Evolutionary conservation across 2,329 filamentous ascomycete genomes (phyloP).

Genomic region (Cercospora zeae-maydis): DNA sequence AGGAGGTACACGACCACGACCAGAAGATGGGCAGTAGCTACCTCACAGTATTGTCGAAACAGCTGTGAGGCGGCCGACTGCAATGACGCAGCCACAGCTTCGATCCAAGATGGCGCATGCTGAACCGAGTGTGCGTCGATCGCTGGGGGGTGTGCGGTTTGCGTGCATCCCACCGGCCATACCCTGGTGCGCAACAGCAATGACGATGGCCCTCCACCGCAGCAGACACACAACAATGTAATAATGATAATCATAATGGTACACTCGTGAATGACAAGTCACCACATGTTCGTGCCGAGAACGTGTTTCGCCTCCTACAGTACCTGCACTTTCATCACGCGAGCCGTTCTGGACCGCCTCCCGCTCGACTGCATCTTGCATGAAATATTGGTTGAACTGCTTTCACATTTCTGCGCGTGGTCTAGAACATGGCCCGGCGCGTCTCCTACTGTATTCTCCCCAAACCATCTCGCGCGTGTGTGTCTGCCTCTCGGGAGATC

Average conservation of each 20-base stretch:
- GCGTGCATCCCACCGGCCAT: background rate
- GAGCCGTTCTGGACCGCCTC: background rate
- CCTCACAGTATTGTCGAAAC: too few relatives aligned
- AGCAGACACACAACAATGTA: too few relatives aligned
- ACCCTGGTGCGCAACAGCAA: background rate
- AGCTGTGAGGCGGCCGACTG: background rate
- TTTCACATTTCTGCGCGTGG: too few relatives aligned
- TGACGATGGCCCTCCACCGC: too few relatives aligned
- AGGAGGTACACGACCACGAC: too few relatives aligned
- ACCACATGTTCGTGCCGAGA: background rate
- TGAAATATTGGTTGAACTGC: background rate
- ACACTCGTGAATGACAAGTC: background rate
- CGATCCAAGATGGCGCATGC: constrained; percentile 2
- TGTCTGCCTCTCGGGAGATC: too few relatives aligned
- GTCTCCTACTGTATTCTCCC: too few relatives aligned
- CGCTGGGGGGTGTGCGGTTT: constrained; percentile 4
- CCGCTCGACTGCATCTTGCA: background rate
- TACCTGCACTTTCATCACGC: background rate
- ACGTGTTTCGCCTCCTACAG: background rate
- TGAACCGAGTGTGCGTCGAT: constrained; percentile 12
- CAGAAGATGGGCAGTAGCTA: too few relatives aligned
- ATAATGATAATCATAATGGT: too few relatives aligned
- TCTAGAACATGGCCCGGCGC: too few relatives aligned
- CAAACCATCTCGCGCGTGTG: too few relatives aligned
- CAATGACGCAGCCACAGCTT: background rate